These are phyloP conservation scores for Astrocystis sublimbata DNA, from an alignment of 495 filamentous ascomycete genomes.

Conservation along the genomic window DNA sequence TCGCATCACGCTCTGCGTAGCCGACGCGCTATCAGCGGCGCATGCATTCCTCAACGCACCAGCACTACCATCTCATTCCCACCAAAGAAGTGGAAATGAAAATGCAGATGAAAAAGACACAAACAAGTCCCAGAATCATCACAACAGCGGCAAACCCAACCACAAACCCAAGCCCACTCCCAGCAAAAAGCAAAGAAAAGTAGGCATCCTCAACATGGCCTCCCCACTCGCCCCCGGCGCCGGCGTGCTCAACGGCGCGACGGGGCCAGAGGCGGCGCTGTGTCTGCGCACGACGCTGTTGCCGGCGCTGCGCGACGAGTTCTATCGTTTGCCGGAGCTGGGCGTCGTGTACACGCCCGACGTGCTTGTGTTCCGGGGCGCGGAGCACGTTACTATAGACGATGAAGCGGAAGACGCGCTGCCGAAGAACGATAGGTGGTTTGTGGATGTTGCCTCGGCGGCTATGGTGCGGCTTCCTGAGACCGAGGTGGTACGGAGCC, in stretches of 20 bases:
- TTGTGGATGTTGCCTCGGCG: constrained; percentile 59
- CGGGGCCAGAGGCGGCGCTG: constrained; percentile 66
- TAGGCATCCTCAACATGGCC: constrained; percentile 64
- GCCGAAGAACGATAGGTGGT: constrained; percentile 41
- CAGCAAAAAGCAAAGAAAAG: constrained; percentile 36
- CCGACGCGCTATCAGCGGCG: constrained; percentile 52
- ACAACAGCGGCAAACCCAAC: background rate
- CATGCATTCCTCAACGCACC: constrained; percentile 30
- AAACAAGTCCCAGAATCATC: background rate
- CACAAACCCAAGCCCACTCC: no score
- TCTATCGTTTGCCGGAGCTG: constrained; percentile 56
- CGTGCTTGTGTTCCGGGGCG: constrained; percentile 36
- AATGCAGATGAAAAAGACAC: background rate
- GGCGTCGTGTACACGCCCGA: constrained; percentile 60
- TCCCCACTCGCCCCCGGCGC: constrained; percentile 58
- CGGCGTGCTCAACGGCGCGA: constrained; percentile 57
- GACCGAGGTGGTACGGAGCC: no score
- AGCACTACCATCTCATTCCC: constrained; percentile 31
- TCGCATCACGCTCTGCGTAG: constrained; percentile 41
- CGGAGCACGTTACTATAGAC: constrained; percentile 23
- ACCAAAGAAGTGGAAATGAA: background rate
- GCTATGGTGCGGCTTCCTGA: constrained; percentile 56
- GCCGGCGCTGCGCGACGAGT: constrained; percentile 51
- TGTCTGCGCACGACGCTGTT: constrained; percentile 65
- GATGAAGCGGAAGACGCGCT: constrained; percentile 38